Percentiles rank a stretch among this genome's conserved stretches.
Conservation (phyloP, 768 basidiomycete genomes). For the Boletales sp. region DNA sequence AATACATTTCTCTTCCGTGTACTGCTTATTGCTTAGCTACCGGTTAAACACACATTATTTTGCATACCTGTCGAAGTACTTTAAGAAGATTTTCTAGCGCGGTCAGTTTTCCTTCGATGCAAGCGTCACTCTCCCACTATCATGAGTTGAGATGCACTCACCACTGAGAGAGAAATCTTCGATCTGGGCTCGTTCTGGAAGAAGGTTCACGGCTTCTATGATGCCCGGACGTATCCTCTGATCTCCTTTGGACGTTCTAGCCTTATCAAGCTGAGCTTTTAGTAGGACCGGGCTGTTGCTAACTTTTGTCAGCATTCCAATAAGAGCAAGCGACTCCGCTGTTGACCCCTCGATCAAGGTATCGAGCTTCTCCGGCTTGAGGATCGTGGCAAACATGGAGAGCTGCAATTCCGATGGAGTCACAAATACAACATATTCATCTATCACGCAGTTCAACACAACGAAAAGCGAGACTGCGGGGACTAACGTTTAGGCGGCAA, state of each 20-base stretch:
- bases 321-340: constrained; percentile 74
- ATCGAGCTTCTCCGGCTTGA: constrained; percentile 68
- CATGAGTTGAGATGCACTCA: constrained; percentile 30
- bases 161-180: constrained; percentile 82
- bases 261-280: constrained; percentile 71
- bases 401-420: constrained; percentile 83
- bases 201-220: constrained; percentile 54
- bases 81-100: constrained; percentile 64
- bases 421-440: constrained; percentile 98
- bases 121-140: constrained; percentile 1
- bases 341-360: constrained; percentile 67
- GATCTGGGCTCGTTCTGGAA: constrained; percentile 57
- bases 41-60: background rate
- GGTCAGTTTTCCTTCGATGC: constrained; percentile 62
- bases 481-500: constrained; percentile 87
- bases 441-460: constrained; percentile 37
- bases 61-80: constrained; percentile 51
- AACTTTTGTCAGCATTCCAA: constrained; percentile 81
- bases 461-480: background rate
- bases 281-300: constrained; percentile 89
- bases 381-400: constrained; percentile 70
- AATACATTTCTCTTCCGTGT: constrained; percentile 91
- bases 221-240: constrained; percentile 47
- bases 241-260: constrained; percentile 40
- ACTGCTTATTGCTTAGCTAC: constrained; percentile 33